phyloP scores from a whole-genome alignment of 2,329 filamentous ascomycete species.

The Exophiala spinifera region DNA sequence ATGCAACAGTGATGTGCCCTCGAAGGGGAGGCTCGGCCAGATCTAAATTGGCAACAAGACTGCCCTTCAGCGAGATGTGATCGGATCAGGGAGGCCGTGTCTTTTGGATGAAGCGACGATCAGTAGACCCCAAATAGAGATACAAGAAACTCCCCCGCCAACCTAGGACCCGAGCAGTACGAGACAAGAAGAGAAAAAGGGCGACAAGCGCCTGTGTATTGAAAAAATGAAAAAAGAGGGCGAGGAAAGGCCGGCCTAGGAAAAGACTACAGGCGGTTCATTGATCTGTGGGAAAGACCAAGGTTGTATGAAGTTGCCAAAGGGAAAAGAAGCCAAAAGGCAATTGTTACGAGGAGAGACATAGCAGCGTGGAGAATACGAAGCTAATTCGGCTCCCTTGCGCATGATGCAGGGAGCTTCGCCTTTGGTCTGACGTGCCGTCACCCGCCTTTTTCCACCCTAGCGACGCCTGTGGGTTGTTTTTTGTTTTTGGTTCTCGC shows the following conservation, averaged over 20 bases:
- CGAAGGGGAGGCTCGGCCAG: background rate
- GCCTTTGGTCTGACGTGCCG: constrained; percentile 11
- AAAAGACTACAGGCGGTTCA: constrained; percentile 24
- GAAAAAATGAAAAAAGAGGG: constrained; percentile 18
- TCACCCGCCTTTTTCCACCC: constrained; percentile 9
- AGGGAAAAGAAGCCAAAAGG: constrained; percentile 19
- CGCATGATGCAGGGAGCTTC: constrained; percentile 20
- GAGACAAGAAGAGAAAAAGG: constrained; percentile 17
- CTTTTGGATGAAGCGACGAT: constrained; percentile 5
- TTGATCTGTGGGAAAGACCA: constrained; percentile 7
- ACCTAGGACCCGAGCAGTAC: constrained; percentile 2
- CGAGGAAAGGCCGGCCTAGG: constrained; percentile 14
- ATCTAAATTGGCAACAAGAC: constrained; percentile 10
- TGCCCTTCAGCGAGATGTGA: constrained; percentile 7
- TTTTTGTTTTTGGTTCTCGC: background rate
- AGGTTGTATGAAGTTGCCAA: constrained; percentile 9
- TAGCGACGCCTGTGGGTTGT: constrained; percentile 10
- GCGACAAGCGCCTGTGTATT: constrained; percentile 30
- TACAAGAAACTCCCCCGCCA: constrained; percentile 8
- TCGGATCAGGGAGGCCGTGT: constrained; percentile 5
- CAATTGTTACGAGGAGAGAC: constrained; percentile 13
- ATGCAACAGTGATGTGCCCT: constrained; percentile 9
- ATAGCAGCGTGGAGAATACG: constrained; percentile 14
- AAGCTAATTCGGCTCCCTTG: background rate
- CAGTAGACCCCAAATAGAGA: constrained; percentile 13